Conservation (phyloP, 352 stramenopile genomes). For the Globisporangium acanthophoron region DNA sequence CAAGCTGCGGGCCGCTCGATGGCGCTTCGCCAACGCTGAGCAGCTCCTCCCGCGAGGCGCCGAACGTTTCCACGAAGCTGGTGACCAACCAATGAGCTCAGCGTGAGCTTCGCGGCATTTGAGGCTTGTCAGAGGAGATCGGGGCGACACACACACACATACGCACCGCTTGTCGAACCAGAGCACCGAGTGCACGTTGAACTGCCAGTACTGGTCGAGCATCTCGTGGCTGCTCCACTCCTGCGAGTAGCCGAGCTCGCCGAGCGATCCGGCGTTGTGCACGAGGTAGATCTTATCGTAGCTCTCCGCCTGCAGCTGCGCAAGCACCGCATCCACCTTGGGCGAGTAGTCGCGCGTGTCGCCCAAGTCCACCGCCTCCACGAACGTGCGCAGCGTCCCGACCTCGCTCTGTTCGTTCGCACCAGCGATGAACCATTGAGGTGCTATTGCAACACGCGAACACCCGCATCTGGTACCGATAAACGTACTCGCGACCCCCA, state of each 20-base stretch:
- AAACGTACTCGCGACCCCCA: slow-evolving; percentile 20
- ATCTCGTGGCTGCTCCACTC: slow-evolving; percentile 39
- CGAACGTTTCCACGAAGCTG: slow-evolving; percentile 56
- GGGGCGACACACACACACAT: background rate
- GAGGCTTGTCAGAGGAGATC: too few relatives aligned
- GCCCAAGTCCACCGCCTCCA: slow-evolving; percentile 42
- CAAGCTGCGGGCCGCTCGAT: slow-evolving; percentile 7
- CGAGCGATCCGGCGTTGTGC: slow-evolving; percentile 84
- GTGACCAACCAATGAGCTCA: background rate
- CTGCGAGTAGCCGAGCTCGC: slow-evolving; percentile 50
- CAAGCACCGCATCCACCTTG: slow-evolving; percentile 43
- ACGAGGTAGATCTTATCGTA: slow-evolving; percentile 58
- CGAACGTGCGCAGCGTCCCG: slow-evolving; percentile 24
- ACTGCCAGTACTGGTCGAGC: slow-evolving; percentile 54
- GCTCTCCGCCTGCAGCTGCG: slow-evolving; percentile 18
- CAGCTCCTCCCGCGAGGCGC: slow-evolving; percentile 37
- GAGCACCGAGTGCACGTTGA: slow-evolving; percentile 83
- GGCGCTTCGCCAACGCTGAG: slow-evolving; percentile 3
- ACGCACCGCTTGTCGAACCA: slow-evolving; percentile 71
- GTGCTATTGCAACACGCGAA: background rate
- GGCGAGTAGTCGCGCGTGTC: slow-evolving; percentile 33
- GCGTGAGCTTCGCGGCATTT: too few relatives aligned
- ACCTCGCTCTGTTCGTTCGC: slow-evolving; percentile 5
- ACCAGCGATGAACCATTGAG: background rate
- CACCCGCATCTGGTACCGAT: background rate